These are phyloP conservation scores for Linum tenue DNA, from an alignment of 345 rosid genomes.

Conservation along the genomic window DNA sequence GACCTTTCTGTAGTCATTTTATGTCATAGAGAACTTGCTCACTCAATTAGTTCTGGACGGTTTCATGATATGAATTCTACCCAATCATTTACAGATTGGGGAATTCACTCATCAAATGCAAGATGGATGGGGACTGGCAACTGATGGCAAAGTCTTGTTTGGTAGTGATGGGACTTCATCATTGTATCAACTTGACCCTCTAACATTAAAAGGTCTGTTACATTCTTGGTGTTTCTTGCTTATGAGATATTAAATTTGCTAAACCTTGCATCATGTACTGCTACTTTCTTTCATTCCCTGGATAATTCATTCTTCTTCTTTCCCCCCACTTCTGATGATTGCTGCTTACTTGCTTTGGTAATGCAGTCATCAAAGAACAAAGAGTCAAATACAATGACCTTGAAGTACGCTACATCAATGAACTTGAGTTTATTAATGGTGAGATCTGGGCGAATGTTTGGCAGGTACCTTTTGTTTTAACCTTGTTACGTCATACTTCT, in stretches of 20 bases:
- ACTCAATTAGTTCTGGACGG: not conserved
- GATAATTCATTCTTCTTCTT: not conserved
- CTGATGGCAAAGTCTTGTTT: conserved; percentile 70
- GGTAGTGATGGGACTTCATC: conserved; percentile 91
- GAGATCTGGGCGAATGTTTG: conserved; percentile 97
- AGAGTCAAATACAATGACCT: conserved; percentile 43
- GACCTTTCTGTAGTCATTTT: not conserved
- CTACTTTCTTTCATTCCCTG: not conserved
- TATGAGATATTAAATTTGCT: not conserved
- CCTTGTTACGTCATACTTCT: not conserved
- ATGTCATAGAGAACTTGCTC: too few relatives aligned
- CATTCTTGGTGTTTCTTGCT: conserved; percentile 6
- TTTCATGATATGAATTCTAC: not conserved
- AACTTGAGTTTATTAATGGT: conserved; percentile 74
- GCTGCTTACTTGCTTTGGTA: not conserved
- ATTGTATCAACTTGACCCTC: conserved; percentile 65
- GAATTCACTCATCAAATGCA: conserved; percentile 68
- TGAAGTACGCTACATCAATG: conserved; percentile 68
- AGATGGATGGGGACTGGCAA: conserved; percentile 98
- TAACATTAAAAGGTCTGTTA: conserved; percentile 52
- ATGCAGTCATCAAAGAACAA: conserved; percentile 50
- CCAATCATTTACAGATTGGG: conserved; percentile 36
- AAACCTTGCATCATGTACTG: not conserved
- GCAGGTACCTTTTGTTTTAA: conserved; percentile 41
- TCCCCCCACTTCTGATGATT: not conserved